A percentile compares a stretch with the other conserved stretches of the same genome.
Conservation (phyloP, 2,329 filamentous ascomycete genomes). For the Plenodomus tracheiphilus region DNA sequence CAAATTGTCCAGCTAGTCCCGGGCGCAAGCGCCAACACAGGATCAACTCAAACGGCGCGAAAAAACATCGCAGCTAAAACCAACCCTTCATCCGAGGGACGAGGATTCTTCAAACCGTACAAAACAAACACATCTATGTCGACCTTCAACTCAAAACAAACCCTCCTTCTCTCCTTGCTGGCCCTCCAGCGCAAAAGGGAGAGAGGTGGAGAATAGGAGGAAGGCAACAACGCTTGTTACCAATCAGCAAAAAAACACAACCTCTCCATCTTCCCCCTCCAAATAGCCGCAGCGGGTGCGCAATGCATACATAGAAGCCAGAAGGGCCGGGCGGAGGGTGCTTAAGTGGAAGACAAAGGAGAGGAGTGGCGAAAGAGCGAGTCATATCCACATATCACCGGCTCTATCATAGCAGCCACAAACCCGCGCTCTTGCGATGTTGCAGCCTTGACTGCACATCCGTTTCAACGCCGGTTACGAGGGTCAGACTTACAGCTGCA, state of each 20-base stretch:
- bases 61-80: constrained; percentile 36
- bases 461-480: constrained; percentile 16
- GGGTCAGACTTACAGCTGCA: constrained; percentile 24
- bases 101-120: constrained; percentile 44
- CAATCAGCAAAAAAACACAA: constrained; percentile 43
- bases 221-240: constrained; percentile 47
- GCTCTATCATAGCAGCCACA: constrained; percentile 38
- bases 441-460: constrained; percentile 30
- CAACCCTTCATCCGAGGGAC: constrained; percentile 47
- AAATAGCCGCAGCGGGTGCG: constrained; percentile 40
- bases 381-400: constrained; percentile 49
- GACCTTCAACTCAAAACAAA: constrained; percentile 36
- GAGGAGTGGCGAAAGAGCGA: constrained; percentile 45
- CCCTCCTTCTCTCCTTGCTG: constrained; percentile 7
- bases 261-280: constrained; percentile 31
- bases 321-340: constrained; percentile 31
- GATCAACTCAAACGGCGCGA: constrained; percentile 39
- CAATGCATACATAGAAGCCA: constrained; percentile 39
- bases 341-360: constrained; percentile 24
- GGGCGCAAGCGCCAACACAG: constrained; percentile 35
- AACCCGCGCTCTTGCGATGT: constrained; percentile 15
- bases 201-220: constrained; percentile 30
- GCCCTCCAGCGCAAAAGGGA: constrained; percentile 23
- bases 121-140: constrained; percentile 43
- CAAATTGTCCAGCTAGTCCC: constrained; percentile 21